Base-by-base conservation (phyloP, 169 alveolate species). In the Toxoplasma gondii region DNA sequence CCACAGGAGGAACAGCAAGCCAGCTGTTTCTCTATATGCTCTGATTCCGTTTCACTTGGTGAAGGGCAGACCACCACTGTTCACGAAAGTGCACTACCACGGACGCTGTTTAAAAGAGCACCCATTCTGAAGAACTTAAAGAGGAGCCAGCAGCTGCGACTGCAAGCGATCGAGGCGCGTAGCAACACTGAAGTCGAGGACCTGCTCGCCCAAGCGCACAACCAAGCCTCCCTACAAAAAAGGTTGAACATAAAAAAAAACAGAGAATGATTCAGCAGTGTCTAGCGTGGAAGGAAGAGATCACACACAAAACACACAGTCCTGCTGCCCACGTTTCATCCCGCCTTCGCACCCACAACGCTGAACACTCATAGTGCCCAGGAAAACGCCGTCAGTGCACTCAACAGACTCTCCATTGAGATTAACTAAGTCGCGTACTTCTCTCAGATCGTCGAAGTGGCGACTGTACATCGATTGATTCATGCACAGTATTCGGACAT, bases 171-270 rank as follows among this genome's bases (percentile, higher is more conserved):
- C 93, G 16, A 90, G 38, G 27, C 88, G 88, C 44, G 88, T 16
- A 27, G 70, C 88, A 38, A 91, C 90, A 36, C 87, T 69, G 45
- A 78, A 91, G 43, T 91, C 94, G 87, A 91, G 70, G 27, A 91
- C 83, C 64, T 74, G 81, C 67, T 91, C 94, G 22, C 94, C 94
- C 91, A 91, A 16, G 44, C 88, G 87, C 53, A 91, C 94, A 31
- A 91, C 88, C 91, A 91, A n/a, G 24, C 94, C 94, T 12, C 94
- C 93, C 93, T 90, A 88, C 81, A 41, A 1, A 49, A 9, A 49
- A 49, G 31, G 44, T 9, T 83, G 19, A n/a, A 49, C 91, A n/a
- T 5, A 22, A 31, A 0, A 86, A 10, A 39, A 86, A 38, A 86
- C 31, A n/a, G 41, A 34, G 19, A 34, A 78, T 19, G 44, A 19